phyloP scores from a whole-genome alignment of 148 eudicot genomes.

The Cornus suecica region DNA sequence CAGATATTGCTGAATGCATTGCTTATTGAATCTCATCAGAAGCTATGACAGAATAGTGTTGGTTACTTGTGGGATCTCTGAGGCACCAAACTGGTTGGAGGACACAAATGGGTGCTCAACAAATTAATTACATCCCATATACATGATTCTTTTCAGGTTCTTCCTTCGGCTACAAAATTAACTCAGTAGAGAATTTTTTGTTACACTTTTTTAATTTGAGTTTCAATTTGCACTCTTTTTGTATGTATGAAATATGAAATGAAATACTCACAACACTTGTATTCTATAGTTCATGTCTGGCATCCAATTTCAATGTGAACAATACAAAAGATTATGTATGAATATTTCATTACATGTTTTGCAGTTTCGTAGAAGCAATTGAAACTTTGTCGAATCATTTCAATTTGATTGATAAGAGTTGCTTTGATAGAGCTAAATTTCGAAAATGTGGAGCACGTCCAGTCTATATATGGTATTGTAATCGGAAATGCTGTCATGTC shows the following conservation, averaged over 20 bases:
- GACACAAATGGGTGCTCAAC: background rate
- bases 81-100: slow-evolving; percentile 10
- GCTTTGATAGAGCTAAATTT: background rate
- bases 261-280: slow-evolving; percentile 19
- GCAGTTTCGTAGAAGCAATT: background rate
- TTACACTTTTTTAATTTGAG: slow-evolving; percentile 15
- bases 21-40: slow-evolving; percentile 89
- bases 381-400: slow-evolving; percentile 6
- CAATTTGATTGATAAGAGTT: background rate
- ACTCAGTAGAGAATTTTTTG: slow-evolving; percentile 18
- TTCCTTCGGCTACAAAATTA: slow-evolving; percentile 14
- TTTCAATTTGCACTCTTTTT: background rate
- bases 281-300: slow-evolving; percentile 16
- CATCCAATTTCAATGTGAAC: slow-evolving; percentile 29
- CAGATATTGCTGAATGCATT: slow-evolving; percentile 86
- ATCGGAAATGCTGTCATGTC: too few relatives aligned
- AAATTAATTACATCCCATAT: background rate
- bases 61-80: background rate
- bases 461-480: too few relatives aligned
- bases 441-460: too few relatives aligned
- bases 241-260: slow-evolving; percentile 7
- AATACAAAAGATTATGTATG: slow-evolving; percentile 22
- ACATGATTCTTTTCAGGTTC: slow-evolving; percentile 23
- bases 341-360: slow-evolving; percentile 14
- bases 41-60: slow-evolving; percentile 32